phyloP scores from a whole-genome alignment of 106 monocot genomes.

The Vanilla planifolia region DNA sequence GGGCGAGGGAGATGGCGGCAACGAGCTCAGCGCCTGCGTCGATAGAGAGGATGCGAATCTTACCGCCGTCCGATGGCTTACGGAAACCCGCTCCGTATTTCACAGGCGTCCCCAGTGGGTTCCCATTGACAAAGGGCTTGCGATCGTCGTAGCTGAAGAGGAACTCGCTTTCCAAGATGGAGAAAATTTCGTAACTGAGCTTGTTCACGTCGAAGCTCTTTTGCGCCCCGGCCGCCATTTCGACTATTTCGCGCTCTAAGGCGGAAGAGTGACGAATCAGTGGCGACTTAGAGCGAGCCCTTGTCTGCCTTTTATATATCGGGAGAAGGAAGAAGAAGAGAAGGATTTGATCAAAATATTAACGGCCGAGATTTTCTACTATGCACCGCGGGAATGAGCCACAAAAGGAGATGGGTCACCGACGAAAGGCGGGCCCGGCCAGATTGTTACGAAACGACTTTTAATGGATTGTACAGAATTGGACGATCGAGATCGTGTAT shows the following conservation, averaged over 20 bases:
- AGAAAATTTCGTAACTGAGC: conserved; percentile 73
- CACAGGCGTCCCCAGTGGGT: conserved; percentile 16
- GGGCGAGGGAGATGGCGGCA: conserved; percentile 46
- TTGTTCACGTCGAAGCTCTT: conserved; percentile 34
- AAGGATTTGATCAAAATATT: no score
- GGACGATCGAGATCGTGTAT: no score
- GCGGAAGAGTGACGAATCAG: no score
- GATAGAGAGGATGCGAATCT: conserved; percentile 72
- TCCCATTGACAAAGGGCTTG: neutral
- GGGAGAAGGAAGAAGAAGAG: no score
- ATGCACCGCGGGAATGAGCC: no score
- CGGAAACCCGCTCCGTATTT: neutral
- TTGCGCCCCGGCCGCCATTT: conserved; percentile 1
- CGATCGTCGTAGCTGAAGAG: conserved; percentile 25
- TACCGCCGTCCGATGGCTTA: conserved; percentile 15
- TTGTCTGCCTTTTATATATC: no score
- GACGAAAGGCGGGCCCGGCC: no score
- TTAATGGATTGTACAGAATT: no score
- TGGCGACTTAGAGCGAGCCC: no score
- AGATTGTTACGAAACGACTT: no score
- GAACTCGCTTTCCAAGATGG: conserved; percentile 62
- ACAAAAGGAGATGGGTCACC: no score
- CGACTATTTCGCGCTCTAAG: neutral
- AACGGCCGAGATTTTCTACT: no score
- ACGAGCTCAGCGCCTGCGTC: conserved; percentile 50